Percentiles rank a stretch among this genome's conserved stretches.
phyloP scores from a whole-genome alignment of 495 filamentous ascomycete genomes.

The Amniculicola lignicola region DNA sequence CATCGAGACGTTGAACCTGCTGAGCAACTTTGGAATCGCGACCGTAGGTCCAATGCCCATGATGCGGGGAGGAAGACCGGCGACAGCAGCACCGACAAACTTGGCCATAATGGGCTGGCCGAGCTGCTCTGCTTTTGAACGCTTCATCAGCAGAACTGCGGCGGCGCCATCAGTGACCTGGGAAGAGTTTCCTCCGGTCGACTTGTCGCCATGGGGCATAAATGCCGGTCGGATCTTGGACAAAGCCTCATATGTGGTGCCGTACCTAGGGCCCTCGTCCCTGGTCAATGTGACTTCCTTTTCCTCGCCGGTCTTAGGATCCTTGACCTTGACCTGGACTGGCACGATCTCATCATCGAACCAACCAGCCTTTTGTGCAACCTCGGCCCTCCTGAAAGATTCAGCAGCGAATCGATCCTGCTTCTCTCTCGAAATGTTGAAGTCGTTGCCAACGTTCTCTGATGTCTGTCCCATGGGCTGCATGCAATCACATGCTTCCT shows the following conservation, averaged over 20 bases:
- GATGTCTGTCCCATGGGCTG: constrained; percentile 97
- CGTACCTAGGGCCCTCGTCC: constrained; percentile 86
- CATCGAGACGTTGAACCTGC: constrained; percentile 72
- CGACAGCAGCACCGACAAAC: constrained; percentile 86
- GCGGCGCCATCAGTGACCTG: constrained; percentile 97
- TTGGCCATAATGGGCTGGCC: constrained; percentile 92
- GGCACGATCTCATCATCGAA: constrained; percentile 95
- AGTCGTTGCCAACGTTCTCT: constrained; percentile 93
- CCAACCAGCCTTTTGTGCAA: constrained; percentile 86
- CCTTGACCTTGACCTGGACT: constrained; percentile 75
- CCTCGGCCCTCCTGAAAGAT: constrained; percentile 81
- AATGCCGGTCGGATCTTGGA: constrained; percentile 89
- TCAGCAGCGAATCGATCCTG: constrained; percentile 87
- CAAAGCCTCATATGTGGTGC: constrained; percentile 79
- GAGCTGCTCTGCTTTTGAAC: constrained; percentile 79
- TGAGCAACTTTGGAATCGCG: constrained; percentile 90
- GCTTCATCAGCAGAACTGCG: constrained; percentile 88
- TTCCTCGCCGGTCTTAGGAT: constrained; percentile 72
- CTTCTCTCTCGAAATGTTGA: constrained; percentile 70
- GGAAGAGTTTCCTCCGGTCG: constrained; percentile 91
- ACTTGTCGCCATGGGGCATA: constrained; percentile 79
- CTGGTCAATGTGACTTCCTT: constrained; percentile 72
- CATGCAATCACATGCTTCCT: constrained; percentile 81
- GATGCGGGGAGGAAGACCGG: constrained; percentile 83
- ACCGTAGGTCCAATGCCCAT: constrained; percentile 97